Evolutionary conservation across 2,329 filamentous ascomycete species (phyloP).

Genomic region (Xylaria sp.): DNA sequence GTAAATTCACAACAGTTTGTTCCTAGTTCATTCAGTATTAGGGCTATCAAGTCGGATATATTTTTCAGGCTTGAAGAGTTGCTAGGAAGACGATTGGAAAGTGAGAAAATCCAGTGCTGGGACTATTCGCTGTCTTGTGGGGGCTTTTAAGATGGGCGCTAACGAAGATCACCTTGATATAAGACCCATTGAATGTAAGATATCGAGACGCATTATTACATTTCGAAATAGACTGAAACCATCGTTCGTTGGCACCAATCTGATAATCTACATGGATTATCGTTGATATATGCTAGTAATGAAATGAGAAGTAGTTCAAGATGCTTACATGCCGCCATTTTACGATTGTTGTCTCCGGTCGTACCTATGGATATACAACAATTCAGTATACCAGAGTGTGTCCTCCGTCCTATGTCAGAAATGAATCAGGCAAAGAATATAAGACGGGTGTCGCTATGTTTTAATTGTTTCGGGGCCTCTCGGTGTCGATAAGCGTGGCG

Average conservation of each 20-base stretch:
- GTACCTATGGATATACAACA: neutral
- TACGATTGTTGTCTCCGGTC: neutral
- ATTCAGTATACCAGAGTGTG: neutral
- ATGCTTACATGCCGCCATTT: neutral
- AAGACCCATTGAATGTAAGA: neutral
- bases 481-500: slow-evolving; percentile 32
- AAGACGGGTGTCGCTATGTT: neutral
- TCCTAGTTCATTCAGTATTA: too few species aligned
- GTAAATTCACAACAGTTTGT: too few species aligned
- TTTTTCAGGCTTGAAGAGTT: too few species aligned
- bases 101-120: too few species aligned
- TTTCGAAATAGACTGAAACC: neutral
- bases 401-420: neutral
- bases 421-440: neutral
- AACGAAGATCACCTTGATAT: neutral
- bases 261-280: neutral
- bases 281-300: neutral
- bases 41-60: too few species aligned
- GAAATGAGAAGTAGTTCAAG: neutral
- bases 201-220: neutral
- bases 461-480: neutral
- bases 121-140: neutral
- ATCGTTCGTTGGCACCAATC: neutral
- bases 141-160: neutral
- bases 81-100: neutral